Percentiles rank a stretch among this genome's conserved stretches.
These are phyloP conservation scores for Calvatia gigantea DNA, from an alignment of 768 basidiomycete genomes.

Conservation along the genomic window DNA sequence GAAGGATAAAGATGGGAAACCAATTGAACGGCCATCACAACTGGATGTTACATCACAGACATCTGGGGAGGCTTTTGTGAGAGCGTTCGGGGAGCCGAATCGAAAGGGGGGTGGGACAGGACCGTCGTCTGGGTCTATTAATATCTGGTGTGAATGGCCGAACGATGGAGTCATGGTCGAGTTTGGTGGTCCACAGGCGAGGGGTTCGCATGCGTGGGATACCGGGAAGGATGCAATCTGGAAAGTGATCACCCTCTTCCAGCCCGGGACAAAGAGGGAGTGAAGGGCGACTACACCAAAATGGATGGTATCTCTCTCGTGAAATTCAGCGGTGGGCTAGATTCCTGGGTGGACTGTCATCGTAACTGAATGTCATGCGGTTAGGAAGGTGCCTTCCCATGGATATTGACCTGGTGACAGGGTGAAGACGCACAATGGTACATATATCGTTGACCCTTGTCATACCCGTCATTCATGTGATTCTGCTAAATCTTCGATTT, in stretches of 20 bases:
- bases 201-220: conserved; percentile 85
- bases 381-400: not conserved
- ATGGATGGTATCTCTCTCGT: not conserved
- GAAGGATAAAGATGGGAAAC: conserved; percentile 35
- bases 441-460: not conserved
- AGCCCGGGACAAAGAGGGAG: conserved; percentile 10
- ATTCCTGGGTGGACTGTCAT: not conserved
- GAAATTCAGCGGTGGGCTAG: not conserved
- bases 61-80: conserved; percentile 77
- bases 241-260: conserved; percentile 70
- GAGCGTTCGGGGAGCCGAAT: conserved; percentile 76
- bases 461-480: conserved; percentile 12
- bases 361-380: not conserved
- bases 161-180: conserved; percentile 81
- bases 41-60: conserved; percentile 46
- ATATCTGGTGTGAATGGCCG: conserved; percentile 94
- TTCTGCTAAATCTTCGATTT: conserved; percentile 2
- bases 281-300: too few relatives aligned
- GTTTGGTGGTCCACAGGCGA: conserved; percentile 74
- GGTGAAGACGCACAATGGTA: not conserved
- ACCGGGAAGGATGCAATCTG: conserved; percentile 77
- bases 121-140: conserved; percentile 79
- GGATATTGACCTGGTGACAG: not conserved
- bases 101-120: conserved; percentile 90
- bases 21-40: conserved; percentile 29